Evolutionary conservation across 805 yeast species (phyloP).

Genomic region (Schwanniomyces yamadae): DNA sequence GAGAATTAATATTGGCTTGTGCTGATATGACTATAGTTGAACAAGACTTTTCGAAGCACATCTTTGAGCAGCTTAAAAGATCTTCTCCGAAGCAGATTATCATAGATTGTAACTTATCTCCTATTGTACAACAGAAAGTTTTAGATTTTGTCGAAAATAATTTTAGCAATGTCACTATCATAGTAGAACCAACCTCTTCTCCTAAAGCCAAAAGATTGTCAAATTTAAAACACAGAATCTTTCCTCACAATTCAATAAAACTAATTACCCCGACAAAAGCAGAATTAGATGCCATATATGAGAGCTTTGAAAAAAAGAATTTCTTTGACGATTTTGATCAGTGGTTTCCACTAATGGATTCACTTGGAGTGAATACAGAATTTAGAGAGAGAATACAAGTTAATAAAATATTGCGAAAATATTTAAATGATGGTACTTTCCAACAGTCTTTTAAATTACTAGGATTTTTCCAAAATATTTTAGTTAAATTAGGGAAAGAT

Average conservation of each 20-base stretch:
- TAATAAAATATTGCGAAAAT: conserved; percentile 18
- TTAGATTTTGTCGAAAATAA: conserved; percentile 17
- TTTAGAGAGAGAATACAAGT: conserved; percentile 48
- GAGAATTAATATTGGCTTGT: conserved; percentile 70
- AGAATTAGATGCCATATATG: conserved; percentile 59
- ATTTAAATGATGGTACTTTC: conserved; percentile 45
- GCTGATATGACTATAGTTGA: conserved; percentile 83
- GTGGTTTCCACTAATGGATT: conserved; percentile 78
- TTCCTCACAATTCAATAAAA: conserved; percentile 46
- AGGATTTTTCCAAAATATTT: conserved; percentile 67
- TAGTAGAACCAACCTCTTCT: conserved; percentile 78
- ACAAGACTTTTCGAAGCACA: conserved; percentile 38
- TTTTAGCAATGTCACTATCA: conserved; percentile 26
- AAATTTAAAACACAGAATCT: conserved; percentile 33
- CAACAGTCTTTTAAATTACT: conserved; percentile 71
- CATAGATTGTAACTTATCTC: conserved; percentile 68
- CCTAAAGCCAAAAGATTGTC: conserved; percentile 57
- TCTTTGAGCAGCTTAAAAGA: conserved; percentile 38
- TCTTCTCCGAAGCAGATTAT: conserved; percentile 51
- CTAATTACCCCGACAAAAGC: conserved; percentile 67
- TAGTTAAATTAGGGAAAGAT: conserved; percentile 64
- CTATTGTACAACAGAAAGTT: conserved; percentile 38
- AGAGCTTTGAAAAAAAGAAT: conserved; percentile 41
- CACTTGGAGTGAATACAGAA: conserved; percentile 46
- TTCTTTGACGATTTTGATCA: conserved; percentile 50